phyloP scores from a whole-genome alignment of 2,329 filamentous ascomycete genomes.

The Hypoxylon sp. region DNA sequence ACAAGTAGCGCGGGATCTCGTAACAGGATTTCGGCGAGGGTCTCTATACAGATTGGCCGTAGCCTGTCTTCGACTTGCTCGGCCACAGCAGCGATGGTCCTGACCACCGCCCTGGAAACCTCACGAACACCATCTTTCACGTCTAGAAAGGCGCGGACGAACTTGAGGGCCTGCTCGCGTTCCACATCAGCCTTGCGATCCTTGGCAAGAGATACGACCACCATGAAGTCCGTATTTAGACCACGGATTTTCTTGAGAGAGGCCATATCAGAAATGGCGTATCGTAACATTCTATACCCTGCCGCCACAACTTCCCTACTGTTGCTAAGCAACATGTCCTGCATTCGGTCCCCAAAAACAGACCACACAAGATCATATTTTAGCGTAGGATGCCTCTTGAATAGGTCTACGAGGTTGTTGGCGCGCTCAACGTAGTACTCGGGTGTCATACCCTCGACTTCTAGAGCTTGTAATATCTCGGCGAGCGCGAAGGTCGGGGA shows the following conservation, averaged over 20 bases:
- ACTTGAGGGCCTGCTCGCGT: conserved; percentile 96
- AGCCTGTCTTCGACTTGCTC: conserved; percentile 89
- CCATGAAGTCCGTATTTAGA: conserved; percentile 92
- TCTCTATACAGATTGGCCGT: conserved; percentile 91
- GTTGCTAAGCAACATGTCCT: conserved; percentile 95
- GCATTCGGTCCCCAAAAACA: conserved; percentile 92
- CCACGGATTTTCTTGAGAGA: conserved; percentile 90
- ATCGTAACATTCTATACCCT: conserved; percentile 92
- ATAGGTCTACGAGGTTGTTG: conserved; percentile 95
- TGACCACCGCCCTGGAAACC: conserved; percentile 86
- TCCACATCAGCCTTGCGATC: conserved; percentile 98
- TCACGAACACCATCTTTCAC: conserved; percentile 93
- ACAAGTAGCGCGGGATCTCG: conserved; percentile 86
- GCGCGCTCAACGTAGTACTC: conserved; percentile 96
- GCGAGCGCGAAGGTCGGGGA: conserved; percentile 93
- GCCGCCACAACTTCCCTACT: conserved; percentile 96
- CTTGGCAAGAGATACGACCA: conserved; percentile 92
- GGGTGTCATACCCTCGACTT: conserved; percentile 86
- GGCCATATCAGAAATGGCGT: conserved; percentile 91
- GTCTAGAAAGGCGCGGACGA: conserved; percentile 93
- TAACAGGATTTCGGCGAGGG: conserved; percentile 90
- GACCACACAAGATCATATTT: conserved; percentile 99
- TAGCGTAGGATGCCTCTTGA: conserved; percentile 90
- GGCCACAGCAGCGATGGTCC: conserved; percentile 91
- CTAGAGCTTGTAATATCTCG: conserved; percentile 90